A percentile compares a stretch with the other conserved stretches of the same genome.
Evolutionary conservation across 2,329 filamentous ascomycete species (phyloP).

Genomic region (Amesomyces nigricolor): DNA sequence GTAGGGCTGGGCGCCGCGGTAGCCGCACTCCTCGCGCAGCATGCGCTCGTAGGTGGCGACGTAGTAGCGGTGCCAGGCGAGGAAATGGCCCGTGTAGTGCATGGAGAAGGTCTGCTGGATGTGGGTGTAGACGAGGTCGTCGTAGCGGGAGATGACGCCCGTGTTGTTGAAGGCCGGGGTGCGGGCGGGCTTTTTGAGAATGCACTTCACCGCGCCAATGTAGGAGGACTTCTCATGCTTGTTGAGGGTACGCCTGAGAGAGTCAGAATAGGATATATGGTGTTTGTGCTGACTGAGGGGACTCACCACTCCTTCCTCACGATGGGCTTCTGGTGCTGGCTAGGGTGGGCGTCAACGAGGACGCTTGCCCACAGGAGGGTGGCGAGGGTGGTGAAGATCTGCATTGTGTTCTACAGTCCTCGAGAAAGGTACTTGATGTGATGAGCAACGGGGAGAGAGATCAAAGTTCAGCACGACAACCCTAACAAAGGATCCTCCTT

Average conservation of each 20-base stretch:
- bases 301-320: slow-evolving; percentile 18
- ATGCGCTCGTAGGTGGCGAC: slow-evolving; percentile 35
- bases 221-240: slow-evolving; percentile 29
- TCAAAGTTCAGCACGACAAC: neutral
- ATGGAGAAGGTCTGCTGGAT: slow-evolving; percentile 33
- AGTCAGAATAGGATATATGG: neutral
- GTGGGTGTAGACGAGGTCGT: slow-evolving; percentile 36
- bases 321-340: slow-evolving; percentile 5
- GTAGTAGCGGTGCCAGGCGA: slow-evolving; percentile 42
- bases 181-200: slow-evolving; percentile 32
- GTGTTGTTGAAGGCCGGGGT: slow-evolving; percentile 28
- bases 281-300: neutral
- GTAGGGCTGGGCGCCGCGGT: slow-evolving; percentile 40
- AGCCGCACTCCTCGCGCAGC: slow-evolving; percentile 39
- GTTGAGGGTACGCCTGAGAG: slow-evolving; percentile 29
- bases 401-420: neutral
- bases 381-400: slow-evolving; percentile 1
- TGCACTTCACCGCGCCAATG: slow-evolving; percentile 31
- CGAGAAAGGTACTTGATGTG: too few relatives aligned
- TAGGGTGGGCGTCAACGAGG: neutral
- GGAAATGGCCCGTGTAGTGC: slow-evolving; percentile 34
- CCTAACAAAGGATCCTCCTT: neutral
- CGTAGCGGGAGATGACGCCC: slow-evolving; percentile 31
- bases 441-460: too few relatives aligned
- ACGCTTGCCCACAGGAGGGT: neutral